Evolutionary conservation across 2,329 filamentous ascomycete species (phyloP).

Genomic region (Podosphaera xanthii): DNA sequence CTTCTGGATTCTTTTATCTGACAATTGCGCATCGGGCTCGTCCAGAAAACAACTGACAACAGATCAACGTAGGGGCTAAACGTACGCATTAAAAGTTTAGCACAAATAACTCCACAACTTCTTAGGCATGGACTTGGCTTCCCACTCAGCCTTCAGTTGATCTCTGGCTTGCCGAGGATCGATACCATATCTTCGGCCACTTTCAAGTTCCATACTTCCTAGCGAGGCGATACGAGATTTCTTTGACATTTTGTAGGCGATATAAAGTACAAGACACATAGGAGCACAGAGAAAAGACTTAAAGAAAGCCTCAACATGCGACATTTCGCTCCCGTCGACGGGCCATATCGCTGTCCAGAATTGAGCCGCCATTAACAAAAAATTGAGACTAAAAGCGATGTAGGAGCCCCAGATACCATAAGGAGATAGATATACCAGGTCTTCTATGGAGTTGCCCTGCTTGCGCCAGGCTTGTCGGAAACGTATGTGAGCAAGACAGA

Average conservation of each 20-base stretch:
- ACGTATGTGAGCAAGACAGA: constrained; percentile 78
- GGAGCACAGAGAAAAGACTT: constrained; percentile 47
- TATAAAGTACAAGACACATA: constrained; percentile 43
- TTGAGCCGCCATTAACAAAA: constrained; percentile 55
- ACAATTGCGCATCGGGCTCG: not conserved
- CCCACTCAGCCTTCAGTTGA: not conserved
- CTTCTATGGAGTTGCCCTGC: constrained; percentile 45
- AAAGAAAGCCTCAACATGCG: constrained; percentile 46
- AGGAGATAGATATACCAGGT: constrained; percentile 64
- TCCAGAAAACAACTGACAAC: not conserved
- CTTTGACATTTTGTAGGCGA: constrained; percentile 54
- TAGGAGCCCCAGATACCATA: constrained; percentile 62
- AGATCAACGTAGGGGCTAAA: not conserved
- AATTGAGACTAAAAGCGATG: constrained; percentile 54
- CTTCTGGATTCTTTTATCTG: not conserved
- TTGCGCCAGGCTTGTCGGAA: constrained; percentile 62
- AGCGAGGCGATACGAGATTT: constrained; percentile 42
- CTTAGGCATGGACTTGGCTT: not conserved
- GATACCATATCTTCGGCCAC: constrained; percentile 46
- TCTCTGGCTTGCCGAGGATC: not conserved
- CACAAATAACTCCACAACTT: not conserved
- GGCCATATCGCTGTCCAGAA: constrained; percentile 77
- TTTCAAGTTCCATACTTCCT: constrained; percentile 66
- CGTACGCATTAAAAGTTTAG: not conserved
- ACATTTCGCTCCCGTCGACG: constrained; percentile 29